These are phyloP conservation scores for Patellifolia procumbens DNA, from an alignment of 179 eudicot species.

Conservation along the genomic window DNA sequence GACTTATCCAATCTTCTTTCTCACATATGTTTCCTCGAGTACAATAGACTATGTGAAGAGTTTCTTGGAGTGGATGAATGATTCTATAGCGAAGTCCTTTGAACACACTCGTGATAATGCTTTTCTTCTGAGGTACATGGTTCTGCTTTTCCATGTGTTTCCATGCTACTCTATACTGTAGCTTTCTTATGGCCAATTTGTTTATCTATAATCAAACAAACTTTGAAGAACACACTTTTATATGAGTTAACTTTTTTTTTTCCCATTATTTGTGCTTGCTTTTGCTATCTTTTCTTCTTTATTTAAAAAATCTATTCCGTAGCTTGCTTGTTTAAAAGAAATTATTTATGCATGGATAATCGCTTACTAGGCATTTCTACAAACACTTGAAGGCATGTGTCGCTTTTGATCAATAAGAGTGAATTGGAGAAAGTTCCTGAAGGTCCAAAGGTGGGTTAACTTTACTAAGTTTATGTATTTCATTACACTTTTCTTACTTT, in stretches of 20 bases:
- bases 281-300: background rate
- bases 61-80: constrained; percentile 98
- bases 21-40: constrained; percentile 86
- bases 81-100: constrained; percentile 91
- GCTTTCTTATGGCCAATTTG: no score
- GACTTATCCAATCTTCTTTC: constrained; percentile 88
- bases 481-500: constrained; percentile 15
- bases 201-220: background rate
- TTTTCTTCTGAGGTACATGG: constrained; percentile 75
- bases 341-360: constrained; percentile 24
- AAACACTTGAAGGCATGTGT: constrained; percentile 64
- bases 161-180: constrained; percentile 5
- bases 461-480: background rate
- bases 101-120: constrained; percentile 95
- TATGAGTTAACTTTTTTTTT: background rate
- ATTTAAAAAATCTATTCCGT: background rate
- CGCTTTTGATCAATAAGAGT: constrained; percentile 72
- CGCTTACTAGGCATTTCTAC: constrained; percentile 29
- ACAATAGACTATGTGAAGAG: constrained; percentile 92
- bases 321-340: constrained; percentile 3
- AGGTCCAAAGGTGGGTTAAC: constrained; percentile 79
- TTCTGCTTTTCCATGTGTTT: background rate
- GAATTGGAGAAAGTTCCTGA: constrained; percentile 86
- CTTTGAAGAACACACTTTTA: background rate
- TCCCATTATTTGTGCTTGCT: background rate